Conservation (phyloP, 768 basidiomycete species). For the Pleurotus cornucopiae region DNA sequence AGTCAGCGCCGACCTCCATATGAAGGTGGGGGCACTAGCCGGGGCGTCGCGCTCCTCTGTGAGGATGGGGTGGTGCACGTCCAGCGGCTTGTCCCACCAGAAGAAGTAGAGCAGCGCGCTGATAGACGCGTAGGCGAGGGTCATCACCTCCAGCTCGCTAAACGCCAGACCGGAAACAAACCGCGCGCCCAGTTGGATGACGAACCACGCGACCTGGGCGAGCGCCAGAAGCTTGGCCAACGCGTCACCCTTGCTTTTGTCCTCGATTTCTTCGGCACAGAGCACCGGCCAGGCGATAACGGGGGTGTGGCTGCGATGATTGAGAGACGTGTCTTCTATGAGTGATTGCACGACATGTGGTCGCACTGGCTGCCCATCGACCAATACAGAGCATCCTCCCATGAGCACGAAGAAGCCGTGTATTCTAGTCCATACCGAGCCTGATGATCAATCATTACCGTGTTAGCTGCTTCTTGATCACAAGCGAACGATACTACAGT, state of each 20-base stretch:
- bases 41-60: background rate
- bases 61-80: conserved; percentile 21
- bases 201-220: conserved; percentile 31
- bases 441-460: background rate
- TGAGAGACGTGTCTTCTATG: background rate
- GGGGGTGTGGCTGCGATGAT: background rate
- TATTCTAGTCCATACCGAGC: conserved; percentile 3
- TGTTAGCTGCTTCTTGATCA: background rate
- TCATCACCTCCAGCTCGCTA: conserved; percentile 31
- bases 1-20: background rate
- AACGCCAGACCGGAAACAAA: conserved; percentile 18
- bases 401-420: conserved; percentile 9
- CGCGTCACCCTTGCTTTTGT: conserved; percentile 27
- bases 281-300: conserved; percentile 4
- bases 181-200: conserved; percentile 24
- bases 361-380: background rate
- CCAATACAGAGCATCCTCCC: conserved; percentile 4
- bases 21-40: background rate
- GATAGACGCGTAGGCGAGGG: conserved; percentile 26
- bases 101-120: conserved; percentile 24
- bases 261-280: conserved; percentile 13
- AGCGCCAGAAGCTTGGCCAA: conserved; percentile 29
- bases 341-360: background rate
- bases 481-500: background rate
- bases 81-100: conserved; percentile 38